Evolutionary conservation across 495 filamentous ascomycete species (phyloP), one percentile per base, ranked within the genome.

Genomic region (Amniculicola lignicola): DNA sequence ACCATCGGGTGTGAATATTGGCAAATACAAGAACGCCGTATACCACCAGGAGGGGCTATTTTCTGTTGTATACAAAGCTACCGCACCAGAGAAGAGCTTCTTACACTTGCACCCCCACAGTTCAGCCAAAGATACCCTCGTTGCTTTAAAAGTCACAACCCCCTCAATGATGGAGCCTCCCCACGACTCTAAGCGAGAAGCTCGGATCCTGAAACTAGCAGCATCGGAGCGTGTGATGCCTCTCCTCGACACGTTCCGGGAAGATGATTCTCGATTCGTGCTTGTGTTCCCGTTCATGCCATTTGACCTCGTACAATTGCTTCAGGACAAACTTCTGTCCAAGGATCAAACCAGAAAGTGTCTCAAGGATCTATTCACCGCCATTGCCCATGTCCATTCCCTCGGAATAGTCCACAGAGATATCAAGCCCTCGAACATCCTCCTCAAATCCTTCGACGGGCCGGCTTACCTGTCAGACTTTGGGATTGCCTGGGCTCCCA

Each of bases 391-490:
- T 64, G 67, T 94, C 22, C 94, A 98, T 70, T 54, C 68, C 9
- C 69, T 80, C 12, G 82, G 79, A 6, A 89, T 98, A 45, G 85
- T 97, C 59, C 93, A 98, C 69, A 83, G 93, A 24, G 93, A 98
- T 65, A 76, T 98, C 65, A 98, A 98, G 67, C 91, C 93, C 5
- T 86, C 89, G 1, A 94, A 95, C 59, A 80, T 98, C 43, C 74
- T 97, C 31, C 77, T 97, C 55, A 69, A 79, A 33, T 81, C 82
- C 1, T 72, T 77, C 0, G 67, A 75, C n/a, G 86, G 88, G 1
- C 83, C 86, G 1, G 87, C 87, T 3, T 85, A 82, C 43, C 74
- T 98, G 16, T 82, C 86, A 14, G 93, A 98, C 70, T 97, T 98
- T 72, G 93, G 93, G 18, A 92, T 92, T 31, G 81, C 92, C 6